These are phyloP conservation scores for Hypholoma sublateritium DNA, from an alignment of 768 basidiomycete species.

Conservation along the genomic window DNA sequence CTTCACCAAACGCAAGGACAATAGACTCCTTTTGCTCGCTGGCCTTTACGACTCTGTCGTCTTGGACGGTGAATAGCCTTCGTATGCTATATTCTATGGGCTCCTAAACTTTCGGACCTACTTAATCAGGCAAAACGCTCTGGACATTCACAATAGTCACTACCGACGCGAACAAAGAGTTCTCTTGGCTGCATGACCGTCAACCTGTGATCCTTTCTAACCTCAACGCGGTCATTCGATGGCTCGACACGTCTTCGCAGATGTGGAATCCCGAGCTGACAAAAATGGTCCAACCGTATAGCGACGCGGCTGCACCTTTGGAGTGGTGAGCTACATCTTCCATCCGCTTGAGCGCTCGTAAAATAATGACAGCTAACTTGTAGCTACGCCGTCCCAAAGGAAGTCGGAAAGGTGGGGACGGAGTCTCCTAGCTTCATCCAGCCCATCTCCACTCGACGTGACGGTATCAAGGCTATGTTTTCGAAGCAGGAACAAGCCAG, in stretches of 20 bases:
- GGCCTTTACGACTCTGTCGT: conserved; percentile 79
- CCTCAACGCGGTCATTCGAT: conserved; percentile 56
- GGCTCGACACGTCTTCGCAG: conserved; percentile 78
- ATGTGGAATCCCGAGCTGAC: conserved; percentile 63
- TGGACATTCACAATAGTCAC: conserved; percentile 93
- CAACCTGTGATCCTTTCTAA: conserved; percentile 79
- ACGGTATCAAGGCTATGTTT: conserved; percentile 86
- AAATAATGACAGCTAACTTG: background rate
- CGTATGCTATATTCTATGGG: background rate
- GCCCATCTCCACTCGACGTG: conserved; percentile 75
- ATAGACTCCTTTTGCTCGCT: conserved; percentile 77
- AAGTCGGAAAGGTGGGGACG: conserved; percentile 87
- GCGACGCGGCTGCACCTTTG: conserved; percentile 47
- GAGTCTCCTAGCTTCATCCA: conserved; percentile 83
- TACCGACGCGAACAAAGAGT: conserved; percentile 64
- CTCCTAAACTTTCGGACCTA: background rate
- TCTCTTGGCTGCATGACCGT: conserved; percentile 90
- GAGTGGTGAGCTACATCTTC: conserved; percentile 55
- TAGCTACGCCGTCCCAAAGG: conserved; percentile 87
- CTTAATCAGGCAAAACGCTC: conserved; percentile 46
- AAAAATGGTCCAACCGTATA: conserved; percentile 60
- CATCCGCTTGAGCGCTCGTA: background rate
- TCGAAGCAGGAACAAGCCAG: conserved; percentile 46
- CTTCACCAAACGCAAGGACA: conserved; percentile 70
- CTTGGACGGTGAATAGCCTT: conserved; percentile 54